These are phyloP conservation scores for Herpetospermum pedunculosum DNA, from an alignment of 306 rosid genomes.

Conservation along the genomic window DNA sequence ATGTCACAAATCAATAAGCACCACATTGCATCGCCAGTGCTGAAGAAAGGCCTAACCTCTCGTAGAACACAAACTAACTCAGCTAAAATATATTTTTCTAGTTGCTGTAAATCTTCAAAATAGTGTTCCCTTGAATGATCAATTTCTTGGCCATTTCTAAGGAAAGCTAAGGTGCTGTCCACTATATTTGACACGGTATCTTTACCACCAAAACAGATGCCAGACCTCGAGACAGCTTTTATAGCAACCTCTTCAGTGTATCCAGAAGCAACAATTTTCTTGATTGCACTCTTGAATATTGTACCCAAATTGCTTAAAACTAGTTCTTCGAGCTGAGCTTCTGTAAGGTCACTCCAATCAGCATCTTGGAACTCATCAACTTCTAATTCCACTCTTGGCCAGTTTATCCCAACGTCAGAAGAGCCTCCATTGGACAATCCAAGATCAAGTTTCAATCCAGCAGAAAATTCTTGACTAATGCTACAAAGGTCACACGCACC, in stretches of 20 bases:
- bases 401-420: slow-evolving; percentile 31
- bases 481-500: slow-evolving; percentile 39
- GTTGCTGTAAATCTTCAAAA: slow-evolving; percentile 75
- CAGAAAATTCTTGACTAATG: slow-evolving; percentile 41
- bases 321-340: slow-evolving; percentile 73
- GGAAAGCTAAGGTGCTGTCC: slow-evolving; percentile 58
- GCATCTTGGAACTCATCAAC: slow-evolving; percentile 54
- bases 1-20: slow-evolving; percentile 72
- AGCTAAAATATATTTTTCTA: slow-evolving; percentile 71
- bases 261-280: slow-evolving; percentile 56
- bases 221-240: slow-evolving; percentile 67
- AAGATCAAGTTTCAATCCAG: slow-evolving; percentile 74
- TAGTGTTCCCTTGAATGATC: slow-evolving; percentile 63
- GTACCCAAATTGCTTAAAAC: slow-evolving; percentile 53
- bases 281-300: slow-evolving; percentile 64
- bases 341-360: slow-evolving; percentile 82
- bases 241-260: slow-evolving; percentile 65
- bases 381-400: slow-evolving; percentile 47
- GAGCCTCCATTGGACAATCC: slow-evolving; percentile 48
- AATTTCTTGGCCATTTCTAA: slow-evolving; percentile 62
- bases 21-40: slow-evolving; percentile 97
- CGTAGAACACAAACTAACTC: slow-evolving; percentile 86
- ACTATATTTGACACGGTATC: slow-evolving; percentile 74
- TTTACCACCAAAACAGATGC: slow-evolving; percentile 77
- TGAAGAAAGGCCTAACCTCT: slow-evolving; percentile 78